Base-by-base conservation (phyloP, 2,329 filamentous ascomycete species). In the Fusarium algeriense region DNA sequence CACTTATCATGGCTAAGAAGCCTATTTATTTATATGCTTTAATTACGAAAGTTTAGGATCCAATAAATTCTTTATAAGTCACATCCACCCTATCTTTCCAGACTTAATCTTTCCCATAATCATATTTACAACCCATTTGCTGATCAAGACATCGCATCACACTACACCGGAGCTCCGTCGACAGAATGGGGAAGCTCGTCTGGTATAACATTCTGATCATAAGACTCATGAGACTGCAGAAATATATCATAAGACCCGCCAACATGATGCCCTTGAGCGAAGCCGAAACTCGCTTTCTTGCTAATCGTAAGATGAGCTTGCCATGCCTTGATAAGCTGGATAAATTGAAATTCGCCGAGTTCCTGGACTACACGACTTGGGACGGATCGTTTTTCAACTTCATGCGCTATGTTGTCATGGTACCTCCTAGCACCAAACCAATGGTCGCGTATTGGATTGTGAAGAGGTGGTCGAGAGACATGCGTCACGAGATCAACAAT, bases 31-130 rank as follows among this genome's bases (percentile, higher is more conserved):
- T 23, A 23, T 23, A 9, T 30, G 30, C 30, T 11, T 14, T n/a
- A 7, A 20, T 20, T 17, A 6, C 8, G 20, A 6, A 6, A 30
- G 11, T 6, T 3, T 12, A 37, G 5, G 4, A 4, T 17, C 19
- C 23, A 4, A 0, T 9, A 4, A 26, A 10, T 38, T 12, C 19
- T 6, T 6, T 2, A 12, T 26, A 11, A 14, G 1, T n/a, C 23
- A 23, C 5, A 23, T 23, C 23, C 23, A 5, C 14, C 20, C 8
- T 6, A 26, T n/a, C 7, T 19, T 8, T 5, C 14, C 13, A 1
- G 12, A 7, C 7, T 30, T 2, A 11, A 7, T 14, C 14, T 5
- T 8, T 17, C 12, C 17, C 3, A 7, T 26, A 14, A 19, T 12
- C 34, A 11, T 1, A 35, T 14, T 26, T 14, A 5, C 20, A 37